Evolutionary conservation across 148 eudicot genomes (phyloP).

Genomic region (Chenopodium suecicum): DNA sequence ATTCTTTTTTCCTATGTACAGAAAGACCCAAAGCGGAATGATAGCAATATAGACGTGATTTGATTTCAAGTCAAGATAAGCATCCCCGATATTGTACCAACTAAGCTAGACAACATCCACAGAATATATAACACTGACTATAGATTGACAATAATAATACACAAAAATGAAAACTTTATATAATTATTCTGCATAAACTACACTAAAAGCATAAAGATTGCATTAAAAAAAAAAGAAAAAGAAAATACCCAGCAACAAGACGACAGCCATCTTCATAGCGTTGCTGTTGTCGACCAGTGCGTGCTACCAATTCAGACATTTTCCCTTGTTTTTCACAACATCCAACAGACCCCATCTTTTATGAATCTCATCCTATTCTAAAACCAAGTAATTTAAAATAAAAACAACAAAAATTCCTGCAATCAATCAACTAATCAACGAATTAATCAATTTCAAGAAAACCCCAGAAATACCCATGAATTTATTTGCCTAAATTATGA

Average conservation of each 20-base stretch:
- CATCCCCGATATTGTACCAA: background rate
- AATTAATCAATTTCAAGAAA: conserved; percentile 19
- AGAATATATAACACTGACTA: too few species aligned
- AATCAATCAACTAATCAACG: background rate
- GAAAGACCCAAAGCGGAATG: too few species aligned
- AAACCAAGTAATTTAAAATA: background rate
- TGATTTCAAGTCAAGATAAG: too few species aligned
- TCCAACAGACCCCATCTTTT: conserved; percentile 25
- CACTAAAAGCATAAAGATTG: background rate
- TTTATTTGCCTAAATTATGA: conserved; percentile 7
- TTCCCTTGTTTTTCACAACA: conserved; percentile 26
- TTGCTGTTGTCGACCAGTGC: conserved; percentile 85
- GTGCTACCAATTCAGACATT: conserved; percentile 91
- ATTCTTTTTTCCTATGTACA: background rate
- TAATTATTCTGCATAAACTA: background rate
- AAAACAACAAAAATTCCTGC: too few species aligned
- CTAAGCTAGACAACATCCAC: background rate
- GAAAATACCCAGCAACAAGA: conserved; percentile 72
- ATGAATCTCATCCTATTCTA: conserved; percentile 15
- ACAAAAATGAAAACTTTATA: background rate
- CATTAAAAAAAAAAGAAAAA: background rate
- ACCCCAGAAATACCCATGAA: conserved; percentile 29
- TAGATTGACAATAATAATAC: background rate
- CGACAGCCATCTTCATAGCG: conserved; percentile 78
- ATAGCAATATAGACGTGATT: background rate